A percentile compares a stretch with the other conserved stretches of the same genome.
phyloP scores from a whole-genome alignment of 1,139 yeast genomes.

The Lodderomyces theae region DNA sequence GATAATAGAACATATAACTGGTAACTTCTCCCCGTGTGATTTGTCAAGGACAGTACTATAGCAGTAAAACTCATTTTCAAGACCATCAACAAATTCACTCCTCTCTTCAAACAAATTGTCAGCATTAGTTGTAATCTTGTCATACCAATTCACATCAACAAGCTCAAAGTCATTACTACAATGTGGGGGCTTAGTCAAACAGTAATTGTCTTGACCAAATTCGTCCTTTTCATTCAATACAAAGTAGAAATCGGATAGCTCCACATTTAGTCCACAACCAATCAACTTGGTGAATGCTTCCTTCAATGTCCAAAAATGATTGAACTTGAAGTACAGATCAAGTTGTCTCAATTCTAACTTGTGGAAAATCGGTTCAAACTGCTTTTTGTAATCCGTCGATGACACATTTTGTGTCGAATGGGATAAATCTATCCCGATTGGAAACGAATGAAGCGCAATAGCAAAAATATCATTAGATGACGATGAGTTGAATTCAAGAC shows the following conservation, averaged over 20 bases:
- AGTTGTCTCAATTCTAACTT: constrained; percentile 32
- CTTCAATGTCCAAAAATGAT: constrained; percentile 69
- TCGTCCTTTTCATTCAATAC: constrained; percentile 4
- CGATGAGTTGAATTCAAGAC: constrained; percentile 48
- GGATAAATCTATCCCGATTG: constrained; percentile 64
- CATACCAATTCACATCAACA: constrained; percentile 16
- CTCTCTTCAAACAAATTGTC: constrained; percentile 10
- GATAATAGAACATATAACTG: constrained; percentile 28
- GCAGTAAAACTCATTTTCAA: constrained; percentile 20
- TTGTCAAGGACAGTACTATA: constrained; percentile 19
- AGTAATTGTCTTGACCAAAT: constrained; percentile 7
- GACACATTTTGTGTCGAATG: constrained; percentile 47
- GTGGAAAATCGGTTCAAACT: constrained; percentile 52
- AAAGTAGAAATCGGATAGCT: constrained; percentile 32
- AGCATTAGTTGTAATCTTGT: constrained; percentile 13
- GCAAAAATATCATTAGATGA: constrained; percentile 53
- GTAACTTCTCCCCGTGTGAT: constrained; percentile 15
- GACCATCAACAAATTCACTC: constrained; percentile 12
- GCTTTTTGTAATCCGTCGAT: constrained; percentile 30
- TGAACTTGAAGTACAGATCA: constrained; percentile 31
- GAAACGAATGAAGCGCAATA: constrained; percentile 36
- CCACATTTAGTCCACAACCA: constrained; percentile 61
- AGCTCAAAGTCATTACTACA: not conserved
- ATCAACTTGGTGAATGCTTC: constrained; percentile 64
- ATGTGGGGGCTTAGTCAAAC: not conserved